Base-by-base conservation (phyloP, 148 eudicot species). In the Drosera capensis region DNA sequence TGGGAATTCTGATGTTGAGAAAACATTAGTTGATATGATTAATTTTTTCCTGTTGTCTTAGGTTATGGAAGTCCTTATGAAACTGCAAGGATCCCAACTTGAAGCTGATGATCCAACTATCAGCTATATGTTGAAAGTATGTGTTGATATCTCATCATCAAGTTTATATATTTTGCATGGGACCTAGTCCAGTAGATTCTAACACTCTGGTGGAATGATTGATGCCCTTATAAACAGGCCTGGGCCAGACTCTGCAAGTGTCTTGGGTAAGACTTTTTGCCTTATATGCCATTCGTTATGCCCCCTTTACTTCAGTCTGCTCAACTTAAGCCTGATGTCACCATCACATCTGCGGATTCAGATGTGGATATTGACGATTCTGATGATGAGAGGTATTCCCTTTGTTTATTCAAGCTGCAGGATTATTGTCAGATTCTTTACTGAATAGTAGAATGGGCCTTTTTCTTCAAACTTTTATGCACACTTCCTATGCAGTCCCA, bases 241-340 rank as follows among this genome's bases (percentile, higher is more conserved):
- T 70, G 70, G 74, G 66, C 70, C 30, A 64, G 74, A 59, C 70
- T 64, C 18, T 70, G 74, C 66, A 70, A 70, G 46, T 70, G 74
- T 48, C 54, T 70, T 24, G 70, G 74, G 40, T 66, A 64, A 51
- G 74, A 70, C 45, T 64, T 70, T 40, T 63, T 70, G 40, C 74
- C 74, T 12, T 70, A 64, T 39, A 55, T 70, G 74, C 56, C 45
- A 59, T 70, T 64, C 43, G 66, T 65, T 23, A 70, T 70, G 74
- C 70, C 70, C 26, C 70, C 69, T n/a, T 56, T 70, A 55, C 70
- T 70, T 48, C 67, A 59, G 44, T 70, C 70, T 43, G 74, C 70
- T 37, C 70, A 70, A 48, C 70, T 70, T 4, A 70, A 70, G 48
- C 74, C 70, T 51, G 66, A 70, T 52, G 72, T 61, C 29, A 56